Percentiles rank a stretch among this genome's conserved stretches.
Conservation (phyloP, 176 grass and related monocot genomes). For the Puccinellia tenuiflora region DNA sequence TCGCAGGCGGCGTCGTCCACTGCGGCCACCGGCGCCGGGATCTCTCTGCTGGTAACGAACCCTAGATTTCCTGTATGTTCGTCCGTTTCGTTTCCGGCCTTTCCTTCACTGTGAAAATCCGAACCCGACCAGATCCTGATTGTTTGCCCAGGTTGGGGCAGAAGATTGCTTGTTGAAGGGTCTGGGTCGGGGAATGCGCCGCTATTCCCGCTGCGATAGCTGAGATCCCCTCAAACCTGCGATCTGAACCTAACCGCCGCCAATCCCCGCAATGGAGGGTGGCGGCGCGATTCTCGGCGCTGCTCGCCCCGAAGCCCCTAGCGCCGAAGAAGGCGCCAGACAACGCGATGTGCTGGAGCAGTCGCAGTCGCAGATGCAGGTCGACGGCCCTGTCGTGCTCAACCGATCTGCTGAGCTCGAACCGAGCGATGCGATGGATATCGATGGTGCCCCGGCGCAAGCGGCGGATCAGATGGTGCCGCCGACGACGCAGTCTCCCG, state of each 20-base stretch:
- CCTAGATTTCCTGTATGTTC: background rate
- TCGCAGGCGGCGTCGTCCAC: background rate
- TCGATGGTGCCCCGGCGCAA: slow-evolving; percentile 21
- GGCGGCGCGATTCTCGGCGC: slow-evolving; percentile 1
- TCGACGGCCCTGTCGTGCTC: slow-evolving; percentile 12
- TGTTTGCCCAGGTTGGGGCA: background rate
- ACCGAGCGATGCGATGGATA: slow-evolving; percentile 26
- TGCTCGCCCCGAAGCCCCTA: background rate
- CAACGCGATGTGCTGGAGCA: background rate
- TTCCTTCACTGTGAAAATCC: background rate
- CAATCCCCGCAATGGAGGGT: slow-evolving; percentile 19
- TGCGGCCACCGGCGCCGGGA: background rate
- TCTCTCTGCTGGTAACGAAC: background rate
- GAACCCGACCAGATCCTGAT: background rate
- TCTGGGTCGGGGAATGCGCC: background rate
- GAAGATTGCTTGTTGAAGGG: background rate
- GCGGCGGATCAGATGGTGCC: background rate
- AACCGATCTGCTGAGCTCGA: slow-evolving; percentile 23
- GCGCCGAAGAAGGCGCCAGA: background rate
- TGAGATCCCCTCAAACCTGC: background rate
- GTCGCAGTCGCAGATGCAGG: slow-evolving; percentile 28
- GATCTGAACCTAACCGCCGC: background rate
- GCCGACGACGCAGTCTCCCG: background rate
- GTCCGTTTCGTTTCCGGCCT: background rate
- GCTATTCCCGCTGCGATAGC: background rate